phyloP scores from a whole-genome alignment of 1,139 yeast species.

The Hansenula sp. region DNA sequence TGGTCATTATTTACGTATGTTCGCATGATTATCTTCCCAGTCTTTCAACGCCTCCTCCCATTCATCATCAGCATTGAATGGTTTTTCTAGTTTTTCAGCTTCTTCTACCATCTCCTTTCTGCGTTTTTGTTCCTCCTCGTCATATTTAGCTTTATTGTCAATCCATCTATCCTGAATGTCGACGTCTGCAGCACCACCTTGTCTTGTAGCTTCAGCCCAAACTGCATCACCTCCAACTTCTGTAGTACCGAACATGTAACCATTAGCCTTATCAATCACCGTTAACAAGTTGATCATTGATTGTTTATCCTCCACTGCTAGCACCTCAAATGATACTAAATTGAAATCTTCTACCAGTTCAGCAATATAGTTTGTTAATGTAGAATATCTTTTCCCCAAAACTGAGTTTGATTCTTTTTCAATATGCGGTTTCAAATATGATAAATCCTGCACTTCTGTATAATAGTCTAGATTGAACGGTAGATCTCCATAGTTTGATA shows the following conservation, averaged over 20 bases:
- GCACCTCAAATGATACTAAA: conserved; percentile 82
- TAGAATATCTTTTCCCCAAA: conserved; percentile 59
- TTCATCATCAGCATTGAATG: conserved; percentile 58
- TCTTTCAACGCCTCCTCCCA: conserved; percentile 66
- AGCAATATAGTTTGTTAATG: conserved; percentile 72
- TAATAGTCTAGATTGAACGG: conserved; percentile 82
- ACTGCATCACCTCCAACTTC: conserved; percentile 94
- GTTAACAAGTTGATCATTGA: conserved; percentile 83
- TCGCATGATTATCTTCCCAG: conserved; percentile 48
- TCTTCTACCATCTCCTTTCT: conserved; percentile 30
- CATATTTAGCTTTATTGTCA: conserved; percentile 75
- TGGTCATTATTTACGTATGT: conserved; percentile 18
- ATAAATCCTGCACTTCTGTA: conserved; percentile 86
- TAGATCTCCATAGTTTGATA: conserved; percentile 61
- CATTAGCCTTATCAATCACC: conserved; percentile 84
- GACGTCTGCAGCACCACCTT: conserved; percentile 48
- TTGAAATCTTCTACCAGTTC: conserved; percentile 86
- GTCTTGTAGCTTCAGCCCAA: conserved; percentile 94
- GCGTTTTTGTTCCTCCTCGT: conserved; percentile 52
- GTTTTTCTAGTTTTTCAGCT: conserved; percentile 31
- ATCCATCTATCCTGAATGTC: conserved; percentile 97
- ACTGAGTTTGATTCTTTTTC: conserved; percentile 64
- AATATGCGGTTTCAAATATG: conserved; percentile 62
- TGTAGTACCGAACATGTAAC: conserved; percentile 87
- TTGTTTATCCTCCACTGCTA: conserved; percentile 86